Base-by-base conservation (phyloP, 371 early-diverging fungal species). In the Mortierella sp. region DNA sequence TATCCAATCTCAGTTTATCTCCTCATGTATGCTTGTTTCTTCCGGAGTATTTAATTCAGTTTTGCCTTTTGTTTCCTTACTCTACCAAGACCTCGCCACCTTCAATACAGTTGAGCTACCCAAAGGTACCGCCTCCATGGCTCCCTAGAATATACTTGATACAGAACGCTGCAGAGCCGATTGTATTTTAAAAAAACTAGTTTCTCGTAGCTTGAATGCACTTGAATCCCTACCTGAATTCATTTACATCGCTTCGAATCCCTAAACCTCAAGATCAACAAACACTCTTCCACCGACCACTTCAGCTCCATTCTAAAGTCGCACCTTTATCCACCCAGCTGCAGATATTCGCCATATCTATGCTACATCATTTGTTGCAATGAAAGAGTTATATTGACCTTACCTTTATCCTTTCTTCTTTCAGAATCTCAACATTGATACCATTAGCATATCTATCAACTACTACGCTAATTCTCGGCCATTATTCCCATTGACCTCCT, bases 211-310 rank as follows among this genome's bases (percentile, higher is more conserved):
- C 13, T 53, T 28, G 53, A 28, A 53, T 53, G 53, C 23, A 53
- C 29, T 53, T 53, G 53, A 53, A 53, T 53, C 28, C 53, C 23
- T 2, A 10, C 53, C 28, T 15, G 53, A 53, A 53, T 53, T 53
- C 53, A 19, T 26, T 23, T 26, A 53, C 53, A 53, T 53, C 28
- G 53, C 23, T 53, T 28, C 19, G 53, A 53, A 53, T 53, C 53
- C 23, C 53, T 9, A 26, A 28, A 28, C 23, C 28, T 53, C 53
- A 53, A 53, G 53, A 53, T 53, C 53, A 53, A 28, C 23, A 53
- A 53, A 28, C 12, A 53, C 53, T 28, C 9, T 28, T 28, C 53
- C 28, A 53, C 53, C 53, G 9, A 28, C 53, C 8, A 22, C 43
- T 49, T 53, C 53, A 6, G 10, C 53, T 10, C 53, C 26, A 53